Evolutionary conservation across 2,329 filamentous ascomycete genomes (phyloP).

Genomic region (Magnaporthales sp.): DNA sequence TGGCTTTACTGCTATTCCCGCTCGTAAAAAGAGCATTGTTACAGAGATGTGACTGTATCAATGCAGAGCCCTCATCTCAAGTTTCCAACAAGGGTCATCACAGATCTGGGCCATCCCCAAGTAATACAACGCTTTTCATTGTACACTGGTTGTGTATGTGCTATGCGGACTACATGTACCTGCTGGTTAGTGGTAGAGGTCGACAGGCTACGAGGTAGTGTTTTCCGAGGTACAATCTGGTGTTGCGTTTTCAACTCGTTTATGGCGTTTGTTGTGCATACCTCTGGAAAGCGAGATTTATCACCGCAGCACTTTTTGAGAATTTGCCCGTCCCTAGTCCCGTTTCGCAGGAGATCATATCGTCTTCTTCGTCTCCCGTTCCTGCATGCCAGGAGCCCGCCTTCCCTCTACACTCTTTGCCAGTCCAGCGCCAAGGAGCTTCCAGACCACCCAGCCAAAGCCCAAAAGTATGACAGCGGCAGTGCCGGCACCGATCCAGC

Average conservation of each 20-base stretch:
- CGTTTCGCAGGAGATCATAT: neutral
- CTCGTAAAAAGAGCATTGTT: neutral
- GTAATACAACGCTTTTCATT: neutral
- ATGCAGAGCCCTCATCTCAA: too few species aligned
- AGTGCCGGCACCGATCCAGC: constrained; percentile 47
- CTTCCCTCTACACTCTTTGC: constrained; percentile 5
- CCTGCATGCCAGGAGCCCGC: constrained; percentile 12
- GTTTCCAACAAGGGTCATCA: neutral
- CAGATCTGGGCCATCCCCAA: too few species aligned
- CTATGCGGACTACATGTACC: neutral
- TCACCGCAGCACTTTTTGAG: neutral
- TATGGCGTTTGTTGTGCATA: neutral
- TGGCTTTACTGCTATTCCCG: neutral
- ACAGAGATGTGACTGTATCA: too few species aligned
- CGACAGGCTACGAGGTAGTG: neutral
- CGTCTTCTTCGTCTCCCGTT: constrained; percentile 11
- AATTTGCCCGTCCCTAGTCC: too few species aligned
- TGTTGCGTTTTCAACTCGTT: neutral
- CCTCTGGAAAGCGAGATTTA: neutral
- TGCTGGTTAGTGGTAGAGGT: neutral
- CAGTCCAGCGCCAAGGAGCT: constrained; percentile 28
- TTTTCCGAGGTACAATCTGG: neutral
- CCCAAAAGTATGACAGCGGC: constrained; percentile 50
- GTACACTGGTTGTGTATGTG: neutral
- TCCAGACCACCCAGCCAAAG: constrained; percentile 62